Conservation (phyloP, 2,329 filamentous ascomycete species). For the Nemania abortiva region DNA sequence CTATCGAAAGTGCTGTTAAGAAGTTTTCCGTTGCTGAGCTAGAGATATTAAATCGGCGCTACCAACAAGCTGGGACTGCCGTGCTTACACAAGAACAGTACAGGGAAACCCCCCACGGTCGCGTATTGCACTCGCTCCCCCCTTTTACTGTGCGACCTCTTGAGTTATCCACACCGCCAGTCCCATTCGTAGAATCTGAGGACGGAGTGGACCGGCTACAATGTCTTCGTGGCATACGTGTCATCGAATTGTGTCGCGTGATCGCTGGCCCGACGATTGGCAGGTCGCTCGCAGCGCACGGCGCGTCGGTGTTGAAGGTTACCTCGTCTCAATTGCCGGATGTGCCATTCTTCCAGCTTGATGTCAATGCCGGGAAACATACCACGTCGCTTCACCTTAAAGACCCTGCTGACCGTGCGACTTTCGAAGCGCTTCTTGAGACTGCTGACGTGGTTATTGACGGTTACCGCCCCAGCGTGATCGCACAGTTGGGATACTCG, state of each 20-base stretch:
- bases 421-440: constrained; percentile 69
- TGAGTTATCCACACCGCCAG: constrained; percentile 62
- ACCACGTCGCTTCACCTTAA: constrained; percentile 73
- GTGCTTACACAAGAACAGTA: constrained; percentile 72
- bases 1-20: constrained; percentile 70
- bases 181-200: constrained; percentile 53
- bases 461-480: constrained; percentile 75
- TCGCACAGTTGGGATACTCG: constrained; percentile 74
- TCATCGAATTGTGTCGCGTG: constrained; percentile 80
- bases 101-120: constrained; percentile 65
- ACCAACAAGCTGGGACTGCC: constrained; percentile 70
- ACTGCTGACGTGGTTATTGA: constrained; percentile 76
- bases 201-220: constrained; percentile 50
- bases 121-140: constrained; percentile 55
- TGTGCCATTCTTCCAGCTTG: constrained; percentile 78
- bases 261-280: constrained; percentile 81
- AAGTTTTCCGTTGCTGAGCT: constrained; percentile 67
- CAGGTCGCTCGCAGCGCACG: constrained; percentile 79
- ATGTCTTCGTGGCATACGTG: constrained; percentile 72
- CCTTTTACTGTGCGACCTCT: constrained; percentile 65
- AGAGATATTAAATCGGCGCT: constrained; percentile 67
- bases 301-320: constrained; percentile 79
- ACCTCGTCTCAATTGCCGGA: constrained; percentile 76
- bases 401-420: constrained; percentile 60
- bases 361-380: constrained; percentile 79